These are phyloP conservation scores for Pyrenula aspistea DNA, from an alignment of 495 filamentous ascomycete genomes.

Conservation along the genomic window DNA sequence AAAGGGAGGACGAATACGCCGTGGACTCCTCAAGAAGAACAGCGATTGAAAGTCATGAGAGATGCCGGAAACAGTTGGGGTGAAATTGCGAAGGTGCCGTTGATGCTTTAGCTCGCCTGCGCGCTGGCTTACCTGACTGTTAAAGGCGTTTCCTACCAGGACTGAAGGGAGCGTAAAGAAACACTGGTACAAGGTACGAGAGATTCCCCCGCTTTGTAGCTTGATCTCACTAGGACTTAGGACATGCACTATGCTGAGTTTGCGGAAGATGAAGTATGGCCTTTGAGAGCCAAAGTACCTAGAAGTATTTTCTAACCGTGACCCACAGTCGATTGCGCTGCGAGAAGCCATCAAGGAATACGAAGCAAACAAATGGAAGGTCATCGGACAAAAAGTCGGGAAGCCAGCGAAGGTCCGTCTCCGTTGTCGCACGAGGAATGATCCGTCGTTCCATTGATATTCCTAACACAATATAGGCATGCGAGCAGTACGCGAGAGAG, in stretches of 20 bases:
- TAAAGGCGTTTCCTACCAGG: conserved; percentile 75
- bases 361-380: conserved; percentile 96
- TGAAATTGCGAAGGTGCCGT: conserved; percentile 82
- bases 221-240: conserved; percentile 20
- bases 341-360: conserved; percentile 96
- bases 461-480: conserved; percentile 48
- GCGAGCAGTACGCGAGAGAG: conserved; percentile 97
- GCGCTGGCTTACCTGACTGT: conserved; percentile 10
- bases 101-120: conserved; percentile 4
- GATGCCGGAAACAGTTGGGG: conserved; percentile 91
- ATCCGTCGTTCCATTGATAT: conserved; percentile 1
- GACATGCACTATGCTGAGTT: conserved; percentile 99
- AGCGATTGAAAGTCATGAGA: conserved; percentile 81
- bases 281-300: conserved; percentile 1
- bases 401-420: conserved; percentile 84
- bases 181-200: conserved; percentile 93
- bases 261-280: conserved; percentile 85
- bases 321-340: conserved; percentile 61
- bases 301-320: conserved; percentile 18
- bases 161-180: conserved; percentile 99
- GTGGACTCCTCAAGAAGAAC: conserved; percentile 92
- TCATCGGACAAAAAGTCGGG: conserved; percentile 88
- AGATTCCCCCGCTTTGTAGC: not conserved
- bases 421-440: conserved; percentile 4
- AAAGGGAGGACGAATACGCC: conserved; percentile 95